Evolutionary conservation across 2,329 filamentous ascomycete genomes (phyloP).

Genomic region (Neocucurbitaria cava): DNA sequence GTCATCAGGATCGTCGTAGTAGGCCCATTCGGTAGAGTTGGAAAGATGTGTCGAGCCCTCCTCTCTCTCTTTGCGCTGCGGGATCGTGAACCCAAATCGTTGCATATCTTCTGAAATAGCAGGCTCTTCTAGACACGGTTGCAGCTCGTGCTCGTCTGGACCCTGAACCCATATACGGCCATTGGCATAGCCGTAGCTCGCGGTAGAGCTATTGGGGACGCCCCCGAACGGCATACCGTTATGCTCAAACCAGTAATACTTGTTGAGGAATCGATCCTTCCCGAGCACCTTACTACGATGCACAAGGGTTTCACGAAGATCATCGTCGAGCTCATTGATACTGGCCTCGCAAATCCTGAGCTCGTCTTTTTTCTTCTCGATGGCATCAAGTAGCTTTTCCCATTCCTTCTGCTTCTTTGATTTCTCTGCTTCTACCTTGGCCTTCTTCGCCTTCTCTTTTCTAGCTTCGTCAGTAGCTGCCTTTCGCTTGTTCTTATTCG

Average conservation of each 20-base stretch:
- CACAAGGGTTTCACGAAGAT: constrained; percentile 92
- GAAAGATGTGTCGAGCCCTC: constrained; percentile 82
- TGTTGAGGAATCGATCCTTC: constrained; percentile 96
- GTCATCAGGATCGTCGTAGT: constrained; percentile 80
- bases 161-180: constrained; percentile 97
- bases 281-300: constrained; percentile 88
- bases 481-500: constrained; percentile 76
- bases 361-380: constrained; percentile 82
- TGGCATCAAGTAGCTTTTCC: constrained; percentile 84
- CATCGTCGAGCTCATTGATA: constrained; percentile 85
- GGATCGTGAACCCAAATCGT: constrained; percentile 81
- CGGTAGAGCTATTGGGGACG: constrained; percentile 85
- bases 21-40: constrained; percentile 86
- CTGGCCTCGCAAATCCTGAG: constrained; percentile 84
- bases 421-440: constrained; percentile 64
- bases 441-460: constrained; percentile 71
- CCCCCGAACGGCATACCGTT: constrained; percentile 97
- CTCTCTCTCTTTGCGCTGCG: constrained; percentile 83
- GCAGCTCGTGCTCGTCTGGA: constrained; percentile 83
- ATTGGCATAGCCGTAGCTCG: constrained; percentile 87
- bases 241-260: constrained; percentile 99
- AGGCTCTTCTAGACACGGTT: constrained; percentile 59
- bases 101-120: constrained; percentile 77
- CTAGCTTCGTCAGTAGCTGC: constrained; percentile 68
- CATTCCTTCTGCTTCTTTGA: constrained; percentile 84